Conservation (phyloP, 108 stramenopile genomes). For the Cyclostephanos invisitatus region DNA sequence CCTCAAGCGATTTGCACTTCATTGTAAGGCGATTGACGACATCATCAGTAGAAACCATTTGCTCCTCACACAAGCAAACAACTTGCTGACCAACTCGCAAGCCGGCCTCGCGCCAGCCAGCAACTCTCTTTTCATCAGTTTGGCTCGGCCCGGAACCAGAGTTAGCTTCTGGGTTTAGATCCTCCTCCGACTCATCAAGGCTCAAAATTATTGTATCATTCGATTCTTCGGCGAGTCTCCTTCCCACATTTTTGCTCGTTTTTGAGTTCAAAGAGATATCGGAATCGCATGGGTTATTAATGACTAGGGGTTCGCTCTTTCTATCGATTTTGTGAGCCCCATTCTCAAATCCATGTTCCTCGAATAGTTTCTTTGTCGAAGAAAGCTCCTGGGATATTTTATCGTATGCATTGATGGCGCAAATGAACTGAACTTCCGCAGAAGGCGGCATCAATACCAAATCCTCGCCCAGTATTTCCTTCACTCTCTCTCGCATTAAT, state of each 20-base stretch:
- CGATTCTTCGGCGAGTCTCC: not conserved
- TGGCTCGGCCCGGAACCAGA: not conserved
- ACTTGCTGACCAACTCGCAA: not conserved
- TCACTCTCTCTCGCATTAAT: conserved; percentile 21
- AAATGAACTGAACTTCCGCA: conserved; percentile 32
- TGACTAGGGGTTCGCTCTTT: not conserved
- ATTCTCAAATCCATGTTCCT: not conserved
- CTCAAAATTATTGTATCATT: no score
- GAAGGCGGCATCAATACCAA: conserved; percentile 19
- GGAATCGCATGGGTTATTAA: no score
- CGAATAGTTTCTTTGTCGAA: not conserved
- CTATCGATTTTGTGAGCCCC: not conserved
- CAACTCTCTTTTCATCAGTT: not conserved
- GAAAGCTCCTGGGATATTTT: conserved; percentile 9
- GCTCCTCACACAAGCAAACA: not conserved
- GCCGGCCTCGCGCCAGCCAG: not conserved
- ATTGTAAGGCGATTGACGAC: not conserved
- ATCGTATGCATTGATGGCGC: conserved; percentile 24
- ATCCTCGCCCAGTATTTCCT: conserved; percentile 12
- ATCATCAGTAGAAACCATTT: not conserved
- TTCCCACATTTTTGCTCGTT: not conserved
- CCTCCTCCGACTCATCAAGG: no score
- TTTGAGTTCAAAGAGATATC: not conserved
- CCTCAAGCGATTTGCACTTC: conserved; percentile 23
- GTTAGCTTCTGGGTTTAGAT: not conserved